Percentiles rank a stretch among this genome's conserved stretches.
phyloP scores from a whole-genome alignment of 805 yeast species.

The Monosporozyma servazzii region DNA sequence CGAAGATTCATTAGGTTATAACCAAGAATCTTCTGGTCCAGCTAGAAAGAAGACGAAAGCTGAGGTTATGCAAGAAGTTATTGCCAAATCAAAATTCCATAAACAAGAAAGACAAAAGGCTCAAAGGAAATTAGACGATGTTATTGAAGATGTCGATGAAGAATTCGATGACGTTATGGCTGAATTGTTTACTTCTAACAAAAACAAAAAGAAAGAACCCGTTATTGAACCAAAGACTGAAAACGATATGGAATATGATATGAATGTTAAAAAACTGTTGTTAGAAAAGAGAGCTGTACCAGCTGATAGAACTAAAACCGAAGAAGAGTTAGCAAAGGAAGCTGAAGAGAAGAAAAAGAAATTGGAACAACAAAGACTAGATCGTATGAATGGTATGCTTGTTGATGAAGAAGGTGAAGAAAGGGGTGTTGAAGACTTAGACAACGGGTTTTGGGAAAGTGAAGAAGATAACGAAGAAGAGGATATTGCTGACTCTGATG shows the following conservation, averaged over 20 bases:
- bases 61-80: conserved; percentile 79
- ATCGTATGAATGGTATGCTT: conserved; percentile 62
- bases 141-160: conserved; percentile 61
- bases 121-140: conserved; percentile 49
- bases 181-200: conserved; percentile 30
- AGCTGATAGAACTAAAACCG: conserved; percentile 72
- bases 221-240: conserved; percentile 27
- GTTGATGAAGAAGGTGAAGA: conserved; percentile 38
- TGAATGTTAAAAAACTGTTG: conserved; percentile 54
- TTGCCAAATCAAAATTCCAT: conserved; percentile 71
- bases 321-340: conserved; percentile 57
- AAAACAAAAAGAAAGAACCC: conserved; percentile 9
- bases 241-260: conserved; percentile 46
- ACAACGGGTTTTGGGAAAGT: conserved; percentile 59
- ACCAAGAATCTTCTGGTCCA: conserved; percentile 35
- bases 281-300: conserved; percentile 73
- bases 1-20: conserved; percentile 23
- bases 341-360: conserved; percentile 49
- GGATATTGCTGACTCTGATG: conserved; percentile 34
- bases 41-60: conserved; percentile 66
- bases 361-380: conserved; percentile 57
- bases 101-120: conserved; percentile 66
- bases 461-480: conserved; percentile 35
- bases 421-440: conserved; percentile 58
- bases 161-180: conserved; percentile 62